Conservation (phyloP, 352 stramenopile species). For the Blastocystis sp. region DNA sequence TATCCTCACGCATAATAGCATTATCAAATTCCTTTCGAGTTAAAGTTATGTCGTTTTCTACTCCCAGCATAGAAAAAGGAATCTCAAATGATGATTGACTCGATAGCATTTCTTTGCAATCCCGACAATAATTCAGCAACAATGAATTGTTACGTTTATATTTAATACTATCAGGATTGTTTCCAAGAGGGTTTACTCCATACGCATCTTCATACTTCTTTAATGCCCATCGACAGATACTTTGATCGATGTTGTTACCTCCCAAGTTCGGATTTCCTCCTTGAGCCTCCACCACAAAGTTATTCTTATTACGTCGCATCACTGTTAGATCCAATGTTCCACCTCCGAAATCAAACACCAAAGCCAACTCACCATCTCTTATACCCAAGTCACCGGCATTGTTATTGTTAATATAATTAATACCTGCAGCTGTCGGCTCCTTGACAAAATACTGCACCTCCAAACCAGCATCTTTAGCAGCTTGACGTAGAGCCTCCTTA, state of each 20-base stretch:
- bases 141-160: neutral
- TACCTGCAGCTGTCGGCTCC: neutral
- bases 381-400: neutral
- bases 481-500: neutral
- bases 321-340: neutral
- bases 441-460: neutral
- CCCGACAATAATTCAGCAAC: neutral
- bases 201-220: neutral
- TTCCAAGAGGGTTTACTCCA: neutral
- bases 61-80: neutral
- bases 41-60: neutral
- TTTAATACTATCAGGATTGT: neutral
- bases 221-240: neutral
- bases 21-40: neutral
- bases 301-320: neutral
- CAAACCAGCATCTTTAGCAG: neutral
- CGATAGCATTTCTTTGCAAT: neutral
- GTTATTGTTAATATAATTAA: neutral
- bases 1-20: neutral
- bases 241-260: neutral
- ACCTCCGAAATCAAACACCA: neutral
- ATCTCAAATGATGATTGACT: neutral
- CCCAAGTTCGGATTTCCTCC: neutral
- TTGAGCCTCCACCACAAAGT: neutral
- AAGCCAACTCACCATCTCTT: neutral